Percentiles rank a stretch among this genome's conserved stretches.
Evolutionary conservation across 345 rosid genomes (phyloP).

Genomic region (Eucalyptus cloeziana): DNA sequence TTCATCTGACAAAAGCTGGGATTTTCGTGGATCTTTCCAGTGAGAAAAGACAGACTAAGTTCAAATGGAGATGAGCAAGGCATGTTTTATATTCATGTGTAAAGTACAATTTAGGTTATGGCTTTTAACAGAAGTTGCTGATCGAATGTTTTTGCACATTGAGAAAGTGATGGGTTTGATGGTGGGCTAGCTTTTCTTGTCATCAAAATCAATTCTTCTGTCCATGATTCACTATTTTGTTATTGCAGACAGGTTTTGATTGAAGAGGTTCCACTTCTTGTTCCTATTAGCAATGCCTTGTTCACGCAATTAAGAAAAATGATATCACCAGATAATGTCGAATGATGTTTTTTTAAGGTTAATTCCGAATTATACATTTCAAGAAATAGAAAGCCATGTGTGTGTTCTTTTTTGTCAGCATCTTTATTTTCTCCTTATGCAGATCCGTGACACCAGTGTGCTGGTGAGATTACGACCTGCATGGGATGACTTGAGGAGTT

Average conservation of each 20-base stretch:
- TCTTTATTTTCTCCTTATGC: slow-evolving; percentile 6
- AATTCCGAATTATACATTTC: background rate
- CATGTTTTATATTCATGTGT: background rate
- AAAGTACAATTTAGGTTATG: background rate
- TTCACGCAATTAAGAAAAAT: background rate
- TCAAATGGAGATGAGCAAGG: background rate
- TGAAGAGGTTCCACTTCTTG: background rate
- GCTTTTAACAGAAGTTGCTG: background rate
- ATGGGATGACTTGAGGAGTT: slow-evolving; percentile 93
- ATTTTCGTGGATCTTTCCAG: background rate
- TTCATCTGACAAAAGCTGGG: background rate
- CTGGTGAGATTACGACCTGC: slow-evolving; percentile 98
- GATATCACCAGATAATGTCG: background rate
- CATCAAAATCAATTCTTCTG: background rate
- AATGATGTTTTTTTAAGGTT: background rate
- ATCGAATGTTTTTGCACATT: background rate
- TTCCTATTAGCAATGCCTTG: background rate
- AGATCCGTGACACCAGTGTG: slow-evolving; percentile 98
- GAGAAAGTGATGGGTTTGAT: background rate
- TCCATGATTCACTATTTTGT: background rate
- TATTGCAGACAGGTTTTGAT: background rate
- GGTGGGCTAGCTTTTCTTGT: background rate
- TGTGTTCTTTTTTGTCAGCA: background rate
- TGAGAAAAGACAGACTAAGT: background rate
- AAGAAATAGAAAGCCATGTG: background rate